Evolutionary conservation across 228 moss, liverwort and hornwort genomes (phyloP), one percentile per base, ranked within the genome.

Genomic region (Sphagnum fallax): DNA sequence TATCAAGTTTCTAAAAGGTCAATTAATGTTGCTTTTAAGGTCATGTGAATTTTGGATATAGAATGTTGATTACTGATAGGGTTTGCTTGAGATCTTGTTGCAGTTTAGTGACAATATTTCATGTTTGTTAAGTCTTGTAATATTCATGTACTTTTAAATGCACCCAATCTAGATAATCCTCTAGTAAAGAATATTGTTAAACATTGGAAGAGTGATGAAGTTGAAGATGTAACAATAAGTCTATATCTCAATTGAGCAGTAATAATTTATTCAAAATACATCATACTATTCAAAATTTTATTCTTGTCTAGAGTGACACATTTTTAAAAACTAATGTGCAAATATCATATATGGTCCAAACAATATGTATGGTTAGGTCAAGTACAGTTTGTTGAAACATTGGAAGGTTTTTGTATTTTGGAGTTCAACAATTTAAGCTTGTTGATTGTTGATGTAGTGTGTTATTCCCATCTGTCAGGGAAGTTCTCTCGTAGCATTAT

Each of bases 101-200:
- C 47, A 15, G 6, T 53, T 52, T 11, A 6, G 5, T 7, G 13
- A 16, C 6, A 49, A 13, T n/a, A 11, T 52, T 68, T 68, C 15
- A 49, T 47, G 16, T 32, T 32, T 32, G 1, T 32, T 32, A 32
- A 32, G 0, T 55, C 60, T 72, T 60, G 60, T 85, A 94, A 89
- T 78, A 97, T 93, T 78, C 97, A 97, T 85, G 93, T 93, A 62
- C 81, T 97, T n/a, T 75, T 97, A 78, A 93, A 91, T 83, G 97
- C 97, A 60, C 93, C 97, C 6, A 97, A 93, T 65, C 93, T 92
- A 10, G 91, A 97, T 72, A 92, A 97, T 76, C 93, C 93, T 32
- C 76, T 97, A 64, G 97, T 91, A 61, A 92, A 97, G 62, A 97
- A 97, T 64, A 89, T 97, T 65, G 93, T 93, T 5, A 97, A 93